A percentile compares a stretch with the other conserved stretches of the same genome.
phyloP scores from a whole-genome alignment of 176 grass and related monocot species.

The Aechmea fasciata region DNA sequence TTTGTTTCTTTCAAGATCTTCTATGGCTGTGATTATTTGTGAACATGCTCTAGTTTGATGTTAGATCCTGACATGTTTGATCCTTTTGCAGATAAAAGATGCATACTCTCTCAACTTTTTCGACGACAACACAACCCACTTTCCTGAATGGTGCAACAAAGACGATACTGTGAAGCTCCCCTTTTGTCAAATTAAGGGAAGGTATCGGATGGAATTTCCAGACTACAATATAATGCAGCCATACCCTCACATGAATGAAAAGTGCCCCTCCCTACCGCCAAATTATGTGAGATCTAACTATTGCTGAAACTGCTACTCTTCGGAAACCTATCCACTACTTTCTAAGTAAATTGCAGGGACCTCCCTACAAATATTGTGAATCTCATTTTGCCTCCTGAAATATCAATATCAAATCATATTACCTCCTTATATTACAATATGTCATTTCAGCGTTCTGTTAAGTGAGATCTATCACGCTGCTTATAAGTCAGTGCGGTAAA shows the following conservation, averaged over 20 bases:
- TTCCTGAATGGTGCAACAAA: constrained; percentile 94
- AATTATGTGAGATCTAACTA: constrained; percentile 36
- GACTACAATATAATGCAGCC: constrained; percentile 74
- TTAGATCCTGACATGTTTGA: background rate
- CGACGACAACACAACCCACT: constrained; percentile 46
- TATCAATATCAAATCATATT: too few species aligned
- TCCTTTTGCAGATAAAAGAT: constrained; percentile 80
- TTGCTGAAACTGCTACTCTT: constrained; percentile 32
- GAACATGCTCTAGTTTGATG: background rate
- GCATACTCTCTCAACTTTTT: constrained; percentile 91
- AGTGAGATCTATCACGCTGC: too few species aligned
- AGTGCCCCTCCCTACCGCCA: constrained; percentile 70
- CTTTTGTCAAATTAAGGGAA: constrained; percentile 90
- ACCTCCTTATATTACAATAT: too few species aligned
- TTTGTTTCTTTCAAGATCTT: too few species aligned
- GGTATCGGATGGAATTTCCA: constrained; percentile 90
- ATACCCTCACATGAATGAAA: constrained; percentile 88
- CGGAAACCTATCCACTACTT: too few species aligned
- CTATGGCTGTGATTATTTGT: too few species aligned
- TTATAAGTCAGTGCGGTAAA: too few species aligned
- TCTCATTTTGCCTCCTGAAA: too few species aligned
- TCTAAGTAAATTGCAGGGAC: too few species aligned
- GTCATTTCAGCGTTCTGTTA: too few species aligned
- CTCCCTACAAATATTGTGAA: too few species aligned
- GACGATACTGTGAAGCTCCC: constrained; percentile 66